Evolutionary conservation across 2,329 filamentous ascomycete genomes (phyloP).

Genomic region (Cyanodermella asteris): DNA sequence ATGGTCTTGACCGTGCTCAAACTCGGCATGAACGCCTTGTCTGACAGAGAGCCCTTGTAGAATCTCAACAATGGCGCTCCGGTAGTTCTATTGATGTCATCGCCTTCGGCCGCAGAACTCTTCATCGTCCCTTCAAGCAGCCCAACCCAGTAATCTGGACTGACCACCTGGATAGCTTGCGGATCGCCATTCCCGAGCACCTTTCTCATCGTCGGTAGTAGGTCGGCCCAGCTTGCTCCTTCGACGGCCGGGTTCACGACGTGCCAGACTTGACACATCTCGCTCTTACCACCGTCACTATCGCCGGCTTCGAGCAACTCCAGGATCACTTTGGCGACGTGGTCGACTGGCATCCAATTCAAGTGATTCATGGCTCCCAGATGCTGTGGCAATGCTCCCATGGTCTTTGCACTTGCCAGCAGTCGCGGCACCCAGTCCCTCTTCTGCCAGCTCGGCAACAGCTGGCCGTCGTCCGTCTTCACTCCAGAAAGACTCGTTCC

Average conservation of each 20-base stretch:
- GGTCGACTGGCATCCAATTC: conserved; percentile 25
- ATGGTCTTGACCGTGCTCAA: conserved; percentile 7
- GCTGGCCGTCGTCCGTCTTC: conserved; percentile 5
- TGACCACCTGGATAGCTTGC: too few species aligned
- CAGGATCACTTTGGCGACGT: conserved; percentile 16
- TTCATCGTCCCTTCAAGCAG: background rate
- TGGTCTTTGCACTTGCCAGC: conserved; percentile 17
- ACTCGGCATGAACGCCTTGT: background rate
- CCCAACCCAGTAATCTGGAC: background rate
- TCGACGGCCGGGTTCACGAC: too few species aligned
- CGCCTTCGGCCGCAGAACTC: too few species aligned
- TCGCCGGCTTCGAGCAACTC: too few species aligned
- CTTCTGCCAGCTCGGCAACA: conserved; percentile 17
- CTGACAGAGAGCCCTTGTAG: background rate
- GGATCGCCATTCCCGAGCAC: too few species aligned
- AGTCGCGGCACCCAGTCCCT: conserved; percentile 23
- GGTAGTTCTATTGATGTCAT: too few species aligned
- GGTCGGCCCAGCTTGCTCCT: too few species aligned
- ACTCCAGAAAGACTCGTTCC: too few species aligned
- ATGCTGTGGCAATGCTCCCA: conserved; percentile 17
- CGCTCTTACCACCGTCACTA: too few species aligned
- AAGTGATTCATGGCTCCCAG: conserved; percentile 16
- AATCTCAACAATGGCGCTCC: background rate
- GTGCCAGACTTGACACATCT: too few species aligned
- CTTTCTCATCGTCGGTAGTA: too few species aligned